Base-by-base conservation (phyloP, 352 stramenopile species). In the Globisporangium megalacanthum region DNA sequence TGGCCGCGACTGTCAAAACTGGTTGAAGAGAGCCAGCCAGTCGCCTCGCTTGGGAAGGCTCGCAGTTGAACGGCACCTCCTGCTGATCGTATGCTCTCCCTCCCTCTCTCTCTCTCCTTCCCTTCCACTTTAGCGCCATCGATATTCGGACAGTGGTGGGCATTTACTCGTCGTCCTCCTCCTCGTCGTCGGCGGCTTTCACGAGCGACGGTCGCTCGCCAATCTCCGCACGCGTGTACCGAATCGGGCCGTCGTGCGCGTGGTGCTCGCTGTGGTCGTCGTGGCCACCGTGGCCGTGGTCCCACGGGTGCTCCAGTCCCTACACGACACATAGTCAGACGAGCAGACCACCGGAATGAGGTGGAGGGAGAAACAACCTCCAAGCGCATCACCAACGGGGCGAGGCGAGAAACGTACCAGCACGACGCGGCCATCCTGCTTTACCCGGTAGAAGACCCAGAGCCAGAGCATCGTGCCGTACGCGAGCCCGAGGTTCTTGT, bases 381-480 rank as follows among this genome's bases (percentile, higher is more conserved):
- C 35, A 2, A 13, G 7, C 7, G 35, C 35, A 39, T 39, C 35
- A 39, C 3, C 35, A n/a, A 44, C 13, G 37, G 4, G 37, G 39
- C 14, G 39, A 17, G 39, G 13, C 17, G 33, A 9, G 13, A 17
- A 1, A 75, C 75, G 60, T 69, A 93, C 83, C 65, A 96, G 59
- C 20, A 96, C 47, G 49, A 73, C 81, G 52, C 73, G 73, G 54
- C 87, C 87, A 64, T 96, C 87, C 64, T 96, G 60, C 73, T 95
- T 96, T 72, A 84, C 82, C 47, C 87, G 80, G 63, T 78, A 95
- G 69, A 96, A 95, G 65, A 96, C 68, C 87, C 87, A 96, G 54
- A 96, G 77, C 87, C 87, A 96, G 44, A 91, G 79, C 77, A 96
- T 88, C 36, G 81, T 92, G 71, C 84, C 85, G 66, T 95, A 92